phyloP scores from a whole-genome alignment of 2,329 filamentous ascomycete genomes.

The Trichophyton verrucosum region DNA sequence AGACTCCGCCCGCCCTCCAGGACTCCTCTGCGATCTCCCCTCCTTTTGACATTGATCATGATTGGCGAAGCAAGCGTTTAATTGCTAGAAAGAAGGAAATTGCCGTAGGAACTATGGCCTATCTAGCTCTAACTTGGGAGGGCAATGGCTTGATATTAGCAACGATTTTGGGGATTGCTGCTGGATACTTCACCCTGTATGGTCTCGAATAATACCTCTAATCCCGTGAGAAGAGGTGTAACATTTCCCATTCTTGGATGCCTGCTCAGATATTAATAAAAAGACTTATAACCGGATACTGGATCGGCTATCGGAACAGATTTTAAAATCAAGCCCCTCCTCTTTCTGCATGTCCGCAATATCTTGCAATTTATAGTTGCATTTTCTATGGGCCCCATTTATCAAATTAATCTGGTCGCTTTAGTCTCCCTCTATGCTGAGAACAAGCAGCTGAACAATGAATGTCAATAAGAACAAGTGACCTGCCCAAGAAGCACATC shows the following conservation, averaged over 20 bases:
- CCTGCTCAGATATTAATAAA: too few relatives aligned
- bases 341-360: too few relatives aligned
- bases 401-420: too few relatives aligned
- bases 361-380: too few relatives aligned
- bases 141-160: slow-evolving; percentile 33
- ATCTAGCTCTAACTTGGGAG: slow-evolving; percentile 40
- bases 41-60: slow-evolving; percentile 46
- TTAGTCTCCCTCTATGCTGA: too few relatives aligned
- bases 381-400: too few relatives aligned
- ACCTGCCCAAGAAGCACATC: not conserved
- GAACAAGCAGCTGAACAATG: not conserved
- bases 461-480: not conserved
- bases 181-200: slow-evolving; percentile 30
- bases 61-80: slow-evolving; percentile 44
- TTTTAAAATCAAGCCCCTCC: too few relatives aligned
- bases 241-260: too few relatives aligned
- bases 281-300: too few relatives aligned
- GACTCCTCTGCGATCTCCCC: slow-evolving; percentile 17
- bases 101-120: slow-evolving; percentile 45
- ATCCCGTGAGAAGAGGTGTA: too few relatives aligned
- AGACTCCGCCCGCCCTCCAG: slow-evolving; percentile 21
- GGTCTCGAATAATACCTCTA: not conserved
- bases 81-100: slow-evolving; percentile 48
- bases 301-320: too few relatives aligned
- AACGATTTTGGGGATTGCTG: slow-evolving; percentile 27